Evolutionary conservation across 352 stramenopile genomes (phyloP).

Genomic region (Phytopythium oedochilum): DNA sequence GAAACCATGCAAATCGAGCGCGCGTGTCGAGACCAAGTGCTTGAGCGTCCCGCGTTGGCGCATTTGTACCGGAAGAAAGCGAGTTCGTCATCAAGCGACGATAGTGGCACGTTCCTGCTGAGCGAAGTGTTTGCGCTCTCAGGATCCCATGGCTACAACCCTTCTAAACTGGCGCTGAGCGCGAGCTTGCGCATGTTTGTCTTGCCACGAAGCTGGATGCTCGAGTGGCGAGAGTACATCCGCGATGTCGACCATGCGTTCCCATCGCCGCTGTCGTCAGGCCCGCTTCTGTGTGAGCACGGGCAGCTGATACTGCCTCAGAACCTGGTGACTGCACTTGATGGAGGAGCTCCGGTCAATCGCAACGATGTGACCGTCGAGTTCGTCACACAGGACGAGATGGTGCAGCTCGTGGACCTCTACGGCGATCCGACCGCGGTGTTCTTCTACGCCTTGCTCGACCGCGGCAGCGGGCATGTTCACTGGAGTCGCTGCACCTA

Average conservation of each 20-base stretch:
- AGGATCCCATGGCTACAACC: constrained; percentile 9
- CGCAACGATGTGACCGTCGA: constrained; percentile 45
- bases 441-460: constrained; percentile 47
- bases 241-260: constrained; percentile 46
- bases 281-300: constrained; percentile 43
- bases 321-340: constrained; percentile 29
- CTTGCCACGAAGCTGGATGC: constrained; percentile 49
- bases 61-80: constrained; percentile 46
- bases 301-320: constrained; percentile 51
- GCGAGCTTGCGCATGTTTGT: constrained; percentile 45
- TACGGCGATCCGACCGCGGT: constrained; percentile 42
- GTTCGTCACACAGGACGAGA: constrained; percentile 55
- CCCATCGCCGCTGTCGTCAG: constrained; percentile 26
- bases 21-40: constrained; percentile 49
- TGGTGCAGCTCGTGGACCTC: constrained; percentile 47
- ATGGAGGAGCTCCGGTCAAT: constrained; percentile 34
- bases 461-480: constrained; percentile 17
- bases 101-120: constrained; percentile 18
- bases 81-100: constrained; percentile 9
- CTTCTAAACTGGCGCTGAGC: constrained; percentile 6
- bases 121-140: constrained; percentile 43
- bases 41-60: constrained; percentile 39
- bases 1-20: constrained; percentile 49
- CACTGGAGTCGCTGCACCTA: constrained; percentile 46
- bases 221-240: constrained; percentile 68